Conservation (phyloP, 495 filamentous ascomycete genomes). For the Penicillium crystallinum region DNA sequence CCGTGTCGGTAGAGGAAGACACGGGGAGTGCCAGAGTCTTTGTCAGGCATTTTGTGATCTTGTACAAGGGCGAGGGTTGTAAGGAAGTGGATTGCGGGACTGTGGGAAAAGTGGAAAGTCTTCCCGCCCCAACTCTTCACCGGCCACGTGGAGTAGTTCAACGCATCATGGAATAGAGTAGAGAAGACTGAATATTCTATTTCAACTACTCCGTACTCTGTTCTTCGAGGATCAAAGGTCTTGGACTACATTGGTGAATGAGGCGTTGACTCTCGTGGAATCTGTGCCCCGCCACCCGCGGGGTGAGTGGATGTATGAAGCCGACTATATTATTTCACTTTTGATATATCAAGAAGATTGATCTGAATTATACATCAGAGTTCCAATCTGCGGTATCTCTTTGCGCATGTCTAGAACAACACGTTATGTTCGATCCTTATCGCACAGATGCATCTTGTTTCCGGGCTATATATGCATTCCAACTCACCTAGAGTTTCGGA, state of each 20-base stretch:
- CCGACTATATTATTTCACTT: no score
- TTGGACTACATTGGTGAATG: no score
- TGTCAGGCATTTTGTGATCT: constrained; percentile 34
- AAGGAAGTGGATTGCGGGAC: background rate
- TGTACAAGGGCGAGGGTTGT: no score
- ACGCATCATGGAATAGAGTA: background rate
- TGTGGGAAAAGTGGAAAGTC: background rate
- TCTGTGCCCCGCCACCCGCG: background rate
- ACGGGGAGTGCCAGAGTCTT: constrained; percentile 40
- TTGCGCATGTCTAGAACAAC: no score
- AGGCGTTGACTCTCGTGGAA: background rate
- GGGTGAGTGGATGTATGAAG: background rate
- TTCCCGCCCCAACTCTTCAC: background rate
- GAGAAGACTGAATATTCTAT: background rate
- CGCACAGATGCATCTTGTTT: no score
- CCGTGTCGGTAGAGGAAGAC: constrained; percentile 39
- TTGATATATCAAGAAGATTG: no score
- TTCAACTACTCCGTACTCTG: background rate
- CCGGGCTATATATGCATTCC: no score
- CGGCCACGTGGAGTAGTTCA: background rate
- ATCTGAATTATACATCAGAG: no score
- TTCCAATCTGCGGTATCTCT: no score
- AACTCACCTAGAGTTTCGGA: no score
- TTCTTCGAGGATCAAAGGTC: no score
- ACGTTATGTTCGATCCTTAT: no score